These are phyloP conservation scores for Fraxinus nigra DNA, from an alignment of 305 asterid genomes.

Conservation along the genomic window DNA sequence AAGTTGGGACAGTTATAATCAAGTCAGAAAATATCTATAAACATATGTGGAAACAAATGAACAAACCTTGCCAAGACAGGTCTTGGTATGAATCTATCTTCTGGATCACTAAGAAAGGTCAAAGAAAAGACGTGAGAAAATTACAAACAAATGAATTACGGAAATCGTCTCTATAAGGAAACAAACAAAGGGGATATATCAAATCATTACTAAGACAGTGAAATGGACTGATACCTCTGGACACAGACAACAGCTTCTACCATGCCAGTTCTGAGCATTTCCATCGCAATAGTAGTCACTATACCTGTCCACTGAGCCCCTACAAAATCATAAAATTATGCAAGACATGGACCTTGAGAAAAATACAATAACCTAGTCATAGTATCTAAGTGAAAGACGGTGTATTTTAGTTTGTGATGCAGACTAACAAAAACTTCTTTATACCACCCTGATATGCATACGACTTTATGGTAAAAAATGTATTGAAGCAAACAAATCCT, in stretches of 20 bases:
- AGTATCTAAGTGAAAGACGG: background rate
- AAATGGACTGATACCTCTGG: conserved; percentile 57
- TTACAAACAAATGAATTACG: conserved; percentile 10
- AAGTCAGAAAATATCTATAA: conserved; percentile 7
- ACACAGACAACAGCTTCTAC: conserved; percentile 98
- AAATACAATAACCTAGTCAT: conserved; percentile 15
- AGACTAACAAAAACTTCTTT: background rate
- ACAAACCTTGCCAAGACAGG: conserved; percentile 88
- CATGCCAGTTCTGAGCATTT: conserved; percentile 87
- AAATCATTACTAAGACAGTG: background rate
- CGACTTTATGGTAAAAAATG: background rate
- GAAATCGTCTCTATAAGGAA: conserved; percentile 16
- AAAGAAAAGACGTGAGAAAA: conserved; percentile 16
- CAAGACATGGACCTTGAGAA: conserved; percentile 15
- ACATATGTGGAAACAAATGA: conserved; percentile 9
- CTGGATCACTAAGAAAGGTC: conserved; percentile 70
- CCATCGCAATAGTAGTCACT: conserved; percentile 94
- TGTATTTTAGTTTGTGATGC: background rate
- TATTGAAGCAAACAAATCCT: background rate
- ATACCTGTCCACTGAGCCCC: conserved; percentile 99
- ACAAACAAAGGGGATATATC: conserved; percentile 13
- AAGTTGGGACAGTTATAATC: conserved; percentile 12
- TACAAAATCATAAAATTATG: conserved; percentile 27
- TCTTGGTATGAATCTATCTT: conserved; percentile 87
- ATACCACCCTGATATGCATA: background rate